Evolutionary conservation across 768 basidiomycete genomes (phyloP).

Genomic region (Boletus eberwhitei): DNA sequence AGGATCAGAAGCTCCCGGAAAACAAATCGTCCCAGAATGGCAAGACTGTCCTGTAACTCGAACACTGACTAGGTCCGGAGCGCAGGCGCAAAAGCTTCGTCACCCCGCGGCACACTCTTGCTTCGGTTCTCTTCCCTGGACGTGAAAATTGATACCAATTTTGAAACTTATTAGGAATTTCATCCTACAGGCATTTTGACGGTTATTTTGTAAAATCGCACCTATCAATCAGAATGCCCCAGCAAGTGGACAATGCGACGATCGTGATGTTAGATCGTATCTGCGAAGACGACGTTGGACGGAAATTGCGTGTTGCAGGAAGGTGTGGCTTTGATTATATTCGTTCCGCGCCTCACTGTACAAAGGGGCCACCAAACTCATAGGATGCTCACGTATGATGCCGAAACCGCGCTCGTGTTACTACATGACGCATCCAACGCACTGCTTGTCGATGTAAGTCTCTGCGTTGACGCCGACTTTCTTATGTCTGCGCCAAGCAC

Average conservation of each 20-base stretch:
- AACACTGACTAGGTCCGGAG: neutral
- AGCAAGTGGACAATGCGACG: slow-evolving; percentile 46
- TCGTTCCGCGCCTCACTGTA: slow-evolving; percentile 12
- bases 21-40: slow-evolving; percentile 21
- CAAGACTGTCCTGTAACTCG: slow-evolving; percentile 2
- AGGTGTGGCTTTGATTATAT: slow-evolving; percentile 39
- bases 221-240: slow-evolving; percentile 38
- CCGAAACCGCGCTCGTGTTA: slow-evolving; percentile 41
- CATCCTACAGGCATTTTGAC: neutral
- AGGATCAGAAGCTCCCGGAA: slow-evolving; percentile 27
- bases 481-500: slow-evolving; percentile 13
- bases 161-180: neutral
- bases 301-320: slow-evolving; percentile 59
- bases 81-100: neutral
- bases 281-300: slow-evolving; percentile 37
- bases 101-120: neutral
- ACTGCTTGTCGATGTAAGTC: slow-evolving; percentile 54
- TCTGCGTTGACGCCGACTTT: slow-evolving; percentile 42
- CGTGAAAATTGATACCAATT: neutral
- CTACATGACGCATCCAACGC: slow-evolving; percentile 49
- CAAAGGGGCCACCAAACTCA: slow-evolving; percentile 6
- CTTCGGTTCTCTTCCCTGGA: neutral
- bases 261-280: slow-evolving; percentile 44
- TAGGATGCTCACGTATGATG: slow-evolving; percentile 60
- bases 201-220: neutral